Base-by-base conservation (phyloP, 1,284 basidiomycete genomes). In the Boletus smithii region DNA sequence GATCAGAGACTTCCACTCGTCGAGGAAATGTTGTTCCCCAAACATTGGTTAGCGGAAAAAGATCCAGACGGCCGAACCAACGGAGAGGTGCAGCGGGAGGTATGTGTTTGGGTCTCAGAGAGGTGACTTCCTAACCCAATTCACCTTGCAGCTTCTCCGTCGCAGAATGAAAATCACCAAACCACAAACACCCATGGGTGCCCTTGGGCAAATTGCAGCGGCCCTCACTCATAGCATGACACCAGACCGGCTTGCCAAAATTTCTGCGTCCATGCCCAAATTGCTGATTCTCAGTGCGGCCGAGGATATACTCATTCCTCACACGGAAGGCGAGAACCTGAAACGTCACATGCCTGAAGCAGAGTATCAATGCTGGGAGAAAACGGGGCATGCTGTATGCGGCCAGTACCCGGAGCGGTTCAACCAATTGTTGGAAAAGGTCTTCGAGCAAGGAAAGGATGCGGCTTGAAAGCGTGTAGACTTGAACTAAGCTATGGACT, bases 271-370 rank as follows among this genome's bases (percentile, higher is more conserved):
- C 3, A 75, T 93, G 13, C 74, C 79, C 9, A 79, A 79, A 53
- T 76, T 91, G 4, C 53, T 76, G 11, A 84, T 94, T 51, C 59
- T 91, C 14, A 88, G 82, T 0, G 92, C 91, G 3, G 85, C 91
- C 55, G 66, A 79, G 3, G 91, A 95, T 61, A 57, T 80, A 39
- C 68, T 94, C 3, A 78, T 95, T 20, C 59, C 73, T 14, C 74
- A 81, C 0, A 56, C 59, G 3, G 80, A 87, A 53, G 86, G 83
- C 20, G 55, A 68, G 5, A 71, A 77, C 26, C 63, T 95, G 33
- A 80, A 81, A 56, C 57, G 67, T n/a, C 59, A 72, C 31, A 84
- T 94, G 80, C 76, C 80, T 0, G 77, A 80, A 46, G 87, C 83
- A 1, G 85, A 91, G 62, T 72, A 83, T 30, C 64, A 83, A 5